Evolutionary conservation across 257 asterid genomes (phyloP), one percentile per base, ranked within the genome.

Genomic region (Thymus mandschuricus): DNA sequence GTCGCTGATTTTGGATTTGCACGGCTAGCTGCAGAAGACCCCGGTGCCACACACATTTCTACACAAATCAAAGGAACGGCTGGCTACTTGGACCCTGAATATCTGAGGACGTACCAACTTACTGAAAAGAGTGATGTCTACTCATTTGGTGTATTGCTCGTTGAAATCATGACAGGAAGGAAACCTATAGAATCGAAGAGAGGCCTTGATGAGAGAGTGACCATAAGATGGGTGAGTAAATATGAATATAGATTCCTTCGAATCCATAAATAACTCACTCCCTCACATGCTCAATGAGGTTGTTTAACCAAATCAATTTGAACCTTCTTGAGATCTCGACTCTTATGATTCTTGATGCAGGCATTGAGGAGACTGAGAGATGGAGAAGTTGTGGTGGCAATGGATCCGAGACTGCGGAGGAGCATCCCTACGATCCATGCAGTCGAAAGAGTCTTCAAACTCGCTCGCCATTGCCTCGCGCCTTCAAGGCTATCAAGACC

Each of bases 1-100:
- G 97, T 88, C 66, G 83, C 93, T 3, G 96, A 88, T 75, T 90
- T 90, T 62, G 93, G 97, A 63, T 85, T 87, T 73, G 96, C 96
- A 9, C 83, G 92, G 50, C 13, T 80, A 60, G 89, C 59, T 64
- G 64, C 65, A 48, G 91, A 84, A 55, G 89, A 89, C 51, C 66
- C 85, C 2, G 54, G 29, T 2, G 86, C 83, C 10, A 85, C 93
- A 65, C 91, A 87, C 76, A 78, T 87, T 33, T 85, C 89, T 9
- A 87, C 96, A 5, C 86, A 85, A 51, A 77, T 88, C 31, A 90
- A 88, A 81, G 97, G 97, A 73, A 88, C 96, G 1, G 85, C 91
- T 10, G 96, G 97, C 15, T 88, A 90, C 75, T 68, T 88, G 76
- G 97, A 90, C 72, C 97, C 96, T 38, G 96, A 86, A 69, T 90